Base-by-base conservation (phyloP, 2,329 filamentous ascomycete species). In the Fusarium phyllophilum region DNA sequence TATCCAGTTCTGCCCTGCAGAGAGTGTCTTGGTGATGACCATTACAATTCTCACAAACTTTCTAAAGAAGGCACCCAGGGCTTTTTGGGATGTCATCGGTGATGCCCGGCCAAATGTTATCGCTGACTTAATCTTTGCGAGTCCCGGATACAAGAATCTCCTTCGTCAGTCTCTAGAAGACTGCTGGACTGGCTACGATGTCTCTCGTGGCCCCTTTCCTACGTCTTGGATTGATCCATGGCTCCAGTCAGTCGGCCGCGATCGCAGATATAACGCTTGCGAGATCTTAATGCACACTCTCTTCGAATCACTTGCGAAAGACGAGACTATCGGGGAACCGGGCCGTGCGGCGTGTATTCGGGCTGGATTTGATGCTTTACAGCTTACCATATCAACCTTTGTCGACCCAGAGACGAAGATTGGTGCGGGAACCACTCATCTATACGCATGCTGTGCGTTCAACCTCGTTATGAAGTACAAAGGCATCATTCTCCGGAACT, bases 81-180 rank as follows among this genome's bases (percentile, higher is more conserved):
- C 93, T 49, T 96, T 98, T 77, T 98, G 96, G 96, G 92, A 94
- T 77, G 92, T 94, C 4, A 92, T 97, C 83, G 92, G 93, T 57
- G 90, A 94, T 36, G 94, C 96, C 57, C 92, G 93, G 2, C 92
- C 94, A 7, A 91, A 91, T 46, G 90, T 92, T 39, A 90, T 98
- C 54, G 90, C 94, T n/a, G 95, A 98, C 79, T 89, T 95, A 72
- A 89, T 97, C 48, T 94, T 96, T 77, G 89, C 89, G 66, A 95
- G 93, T 70, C 91, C 91, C 13, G 86, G 89, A 8, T 90, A 93
- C 76, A 87, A 87, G 39, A 83, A 83, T n/a, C 80, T 93, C 12
- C 86, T 95, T 18, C 82, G 85, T 14, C 89, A 91, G 71, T 91
- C 91, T 20, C 84, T 91, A 48, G 85, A 88, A 29, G 77, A 82